A percentile compares a stretch with the other conserved stretches of the same genome.
These are phyloP conservation scores for Dalbergia oliveri DNA, from an alignment of 306 rosid genomes.

Conservation along the genomic window DNA sequence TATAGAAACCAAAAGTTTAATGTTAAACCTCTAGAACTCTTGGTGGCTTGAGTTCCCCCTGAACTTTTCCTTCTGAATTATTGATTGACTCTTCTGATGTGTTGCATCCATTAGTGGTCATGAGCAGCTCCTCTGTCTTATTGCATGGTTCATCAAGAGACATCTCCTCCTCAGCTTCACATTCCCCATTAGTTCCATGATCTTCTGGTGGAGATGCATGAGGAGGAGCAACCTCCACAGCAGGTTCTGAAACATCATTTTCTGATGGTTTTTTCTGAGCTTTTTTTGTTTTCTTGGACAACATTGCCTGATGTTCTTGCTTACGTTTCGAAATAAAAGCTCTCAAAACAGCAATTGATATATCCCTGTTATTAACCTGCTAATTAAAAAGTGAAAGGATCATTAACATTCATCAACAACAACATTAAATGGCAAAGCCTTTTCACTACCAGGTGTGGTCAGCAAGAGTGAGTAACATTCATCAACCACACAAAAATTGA, in stretches of 20 bases:
- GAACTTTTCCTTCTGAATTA: constrained; percentile 66
- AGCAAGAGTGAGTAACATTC: neutral
- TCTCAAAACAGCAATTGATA: constrained; percentile 95
- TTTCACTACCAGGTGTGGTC: no score
- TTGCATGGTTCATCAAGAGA: constrained; percentile 62
- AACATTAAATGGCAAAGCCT: no score
- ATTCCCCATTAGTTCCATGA: constrained; percentile 61
- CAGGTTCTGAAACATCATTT: constrained; percentile 50
- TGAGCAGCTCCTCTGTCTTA: constrained; percentile 43
- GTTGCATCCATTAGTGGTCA: constrained; percentile 45
- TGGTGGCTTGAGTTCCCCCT: constrained; percentile 69
- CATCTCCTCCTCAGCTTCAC: constrained; percentile 54
- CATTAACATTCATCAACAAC: neutral
- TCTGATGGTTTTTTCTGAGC: constrained; percentile 55
- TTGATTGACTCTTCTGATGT: constrained; percentile 48
- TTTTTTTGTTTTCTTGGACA: constrained; percentile 65
- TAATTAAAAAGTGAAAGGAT: constrained; percentile 38
- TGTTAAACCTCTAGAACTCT: constrained; percentile 88
- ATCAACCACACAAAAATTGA: constrained; percentile 22
- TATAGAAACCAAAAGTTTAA: constrained; percentile 25
- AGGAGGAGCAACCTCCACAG: constrained; percentile 54
- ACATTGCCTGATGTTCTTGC: constrained; percentile 72
- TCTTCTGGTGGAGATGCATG: constrained; percentile 51
- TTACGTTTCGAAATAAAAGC: constrained; percentile 70
- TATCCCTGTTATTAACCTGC: constrained; percentile 95